These are phyloP conservation scores for Kalmusia sp. DNA, from an alignment of 2,329 filamentous ascomycete species.

Conservation along the genomic window DNA sequence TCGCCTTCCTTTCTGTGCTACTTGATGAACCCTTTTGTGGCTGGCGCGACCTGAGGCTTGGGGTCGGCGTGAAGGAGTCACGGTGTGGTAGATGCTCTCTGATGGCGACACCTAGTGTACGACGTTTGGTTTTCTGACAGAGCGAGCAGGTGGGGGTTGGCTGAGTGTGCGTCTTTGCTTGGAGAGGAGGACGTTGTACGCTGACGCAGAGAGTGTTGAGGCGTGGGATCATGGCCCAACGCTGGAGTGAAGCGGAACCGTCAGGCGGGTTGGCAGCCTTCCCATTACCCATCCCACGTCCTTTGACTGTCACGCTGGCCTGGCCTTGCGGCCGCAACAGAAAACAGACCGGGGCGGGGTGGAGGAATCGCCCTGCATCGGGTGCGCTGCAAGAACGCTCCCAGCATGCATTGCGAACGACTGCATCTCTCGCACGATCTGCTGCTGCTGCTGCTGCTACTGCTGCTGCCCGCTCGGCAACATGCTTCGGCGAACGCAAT, in stretches of 20 bases:
- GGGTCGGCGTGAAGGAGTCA: not conserved
- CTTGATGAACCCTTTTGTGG: not conserved
- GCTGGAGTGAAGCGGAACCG: not conserved
- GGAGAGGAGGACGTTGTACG: not conserved
- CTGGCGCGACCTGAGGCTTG: not conserved
- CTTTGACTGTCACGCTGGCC: not conserved
- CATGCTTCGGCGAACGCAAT: too few species aligned
- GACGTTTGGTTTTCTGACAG: conserved; percentile 4
- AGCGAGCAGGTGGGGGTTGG: not conserved
- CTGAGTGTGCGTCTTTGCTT: not conserved
- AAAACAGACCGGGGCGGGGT: not conserved
- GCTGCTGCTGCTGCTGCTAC: too few species aligned
- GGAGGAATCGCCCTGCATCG: conserved; percentile 1
- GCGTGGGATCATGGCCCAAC: not conserved
- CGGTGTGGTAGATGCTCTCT: not conserved
- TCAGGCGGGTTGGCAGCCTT: too few species aligned
- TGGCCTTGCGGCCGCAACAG: not conserved
- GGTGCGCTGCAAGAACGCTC: not conserved
- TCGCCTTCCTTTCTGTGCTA: not conserved
- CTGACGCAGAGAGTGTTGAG: not conserved
- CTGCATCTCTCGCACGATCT: not conserved
- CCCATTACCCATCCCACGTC: conserved; percentile 4
- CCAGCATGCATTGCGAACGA: not conserved
- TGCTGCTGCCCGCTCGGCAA: too few species aligned
- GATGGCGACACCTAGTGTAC: not conserved